These are phyloP conservation scores for Aphelidium insulamus DNA, from an alignment of 371 early-diverging fungal genomes.

Conservation along the genomic window DNA sequence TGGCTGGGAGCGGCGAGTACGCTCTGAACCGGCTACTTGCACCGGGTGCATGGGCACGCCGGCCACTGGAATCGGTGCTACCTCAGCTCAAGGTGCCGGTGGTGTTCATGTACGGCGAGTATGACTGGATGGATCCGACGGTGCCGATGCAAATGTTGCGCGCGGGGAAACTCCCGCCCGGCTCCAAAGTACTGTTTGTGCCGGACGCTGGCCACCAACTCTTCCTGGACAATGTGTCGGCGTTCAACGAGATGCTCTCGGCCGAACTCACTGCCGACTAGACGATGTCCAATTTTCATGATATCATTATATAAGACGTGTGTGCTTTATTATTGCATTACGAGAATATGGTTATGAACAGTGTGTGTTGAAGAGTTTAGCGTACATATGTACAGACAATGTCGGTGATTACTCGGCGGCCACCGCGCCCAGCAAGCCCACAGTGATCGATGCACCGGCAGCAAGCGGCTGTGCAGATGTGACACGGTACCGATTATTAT, in stretches of 20 bases:
- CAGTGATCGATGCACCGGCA: too few species aligned
- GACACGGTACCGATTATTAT: too few species aligned
- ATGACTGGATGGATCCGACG: slow-evolving; percentile 82
- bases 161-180: slow-evolving; percentile 4
- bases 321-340: too few species aligned
- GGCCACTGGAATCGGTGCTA: slow-evolving; percentile 45
- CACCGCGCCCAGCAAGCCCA: too few species aligned
- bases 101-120: slow-evolving; percentile 49
- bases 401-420: too few species aligned
- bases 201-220: slow-evolving; percentile 56
- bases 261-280: too few species aligned
- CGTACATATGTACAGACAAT: too few species aligned
- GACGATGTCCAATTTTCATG: too few species aligned
- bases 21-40: slow-evolving; percentile 46
- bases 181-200: slow-evolving; percentile 3
- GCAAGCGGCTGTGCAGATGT: too few species aligned
- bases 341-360: too few species aligned
- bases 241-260: slow-evolving; percentile 35
- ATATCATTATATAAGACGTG: too few species aligned
- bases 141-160: slow-evolving; percentile 22
- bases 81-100: slow-evolving; percentile 44
- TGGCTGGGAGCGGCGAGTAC: slow-evolving; percentile 52
- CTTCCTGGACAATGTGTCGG: slow-evolving; percentile 60
- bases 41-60: slow-evolving; percentile 60
- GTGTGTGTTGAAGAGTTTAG: too few species aligned